These are phyloP conservation scores for Pelagophyceae sp. DNA, from an alignment of 352 stramenopile species.

Conservation along the genomic window DNA sequence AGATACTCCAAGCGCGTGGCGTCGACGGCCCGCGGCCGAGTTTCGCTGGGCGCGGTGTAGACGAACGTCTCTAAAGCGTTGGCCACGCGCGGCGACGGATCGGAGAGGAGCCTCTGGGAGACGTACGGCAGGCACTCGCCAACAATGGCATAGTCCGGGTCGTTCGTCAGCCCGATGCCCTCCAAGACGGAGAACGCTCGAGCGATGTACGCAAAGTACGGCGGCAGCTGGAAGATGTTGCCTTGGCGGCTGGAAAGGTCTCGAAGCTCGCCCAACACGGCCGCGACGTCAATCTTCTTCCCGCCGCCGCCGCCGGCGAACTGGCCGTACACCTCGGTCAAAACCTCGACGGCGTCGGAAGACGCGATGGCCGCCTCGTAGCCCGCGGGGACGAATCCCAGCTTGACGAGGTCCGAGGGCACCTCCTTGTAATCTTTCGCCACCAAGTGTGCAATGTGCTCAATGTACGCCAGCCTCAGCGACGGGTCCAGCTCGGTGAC, in stretches of 20 bases:
- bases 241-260: conserved; percentile 56
- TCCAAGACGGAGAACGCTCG: conserved; percentile 56
- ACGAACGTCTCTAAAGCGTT: neutral
- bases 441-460: conserved; percentile 54
- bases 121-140: conserved; percentile 14
- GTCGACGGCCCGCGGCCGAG: neutral
- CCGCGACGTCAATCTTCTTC: conserved; percentile 46
- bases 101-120: neutral
- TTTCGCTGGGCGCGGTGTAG: neutral
- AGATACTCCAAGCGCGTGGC: neutral
- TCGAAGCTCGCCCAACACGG: conserved; percentile 60
- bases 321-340: conserved; percentile 47
- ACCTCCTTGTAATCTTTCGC: conserved; percentile 49
- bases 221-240: conserved; percentile 58
- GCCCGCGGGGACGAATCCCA: conserved; percentile 55
- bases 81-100: conserved; percentile 9
- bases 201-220: conserved; percentile 64
- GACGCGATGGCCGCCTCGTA: conserved; percentile 50
- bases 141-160: conserved; percentile 41
- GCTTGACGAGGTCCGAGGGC: conserved; percentile 44
- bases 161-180: conserved; percentile 53
- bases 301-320: conserved; percentile 39
- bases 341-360: conserved; percentile 49
- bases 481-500: conserved; percentile 43
- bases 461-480: conserved; percentile 45